Evolutionary conservation across 2,329 filamentous ascomycete species (phyloP).

Genomic region (Pestalotiopsis sp.): DNA sequence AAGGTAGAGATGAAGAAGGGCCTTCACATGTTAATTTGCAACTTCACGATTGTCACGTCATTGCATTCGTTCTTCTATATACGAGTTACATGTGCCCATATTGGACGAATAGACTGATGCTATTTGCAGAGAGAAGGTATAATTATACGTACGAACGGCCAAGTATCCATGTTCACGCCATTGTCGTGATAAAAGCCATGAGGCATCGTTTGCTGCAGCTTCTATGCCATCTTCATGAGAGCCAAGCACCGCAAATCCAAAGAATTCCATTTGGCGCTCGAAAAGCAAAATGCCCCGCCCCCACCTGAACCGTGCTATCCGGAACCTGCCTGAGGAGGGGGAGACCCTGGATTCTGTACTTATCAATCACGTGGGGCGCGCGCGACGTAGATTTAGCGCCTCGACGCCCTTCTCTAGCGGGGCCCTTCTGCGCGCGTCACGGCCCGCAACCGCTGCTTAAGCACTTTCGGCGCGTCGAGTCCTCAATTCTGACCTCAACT

Average conservation of each 20-base stretch:
- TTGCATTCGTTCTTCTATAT: neutral
- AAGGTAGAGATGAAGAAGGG: too few species aligned
- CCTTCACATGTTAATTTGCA: too few species aligned
- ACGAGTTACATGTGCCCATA: too few species aligned
- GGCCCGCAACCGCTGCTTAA: neutral
- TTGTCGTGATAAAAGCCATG: too few species aligned
- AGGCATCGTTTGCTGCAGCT: too few species aligned
- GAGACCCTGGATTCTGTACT: neutral
- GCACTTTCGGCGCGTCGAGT: neutral
- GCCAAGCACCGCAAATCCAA: neutral
- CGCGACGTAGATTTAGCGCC: neutral
- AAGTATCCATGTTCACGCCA: too few species aligned
- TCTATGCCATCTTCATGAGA: too few species aligned
- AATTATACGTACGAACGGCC: too few species aligned
- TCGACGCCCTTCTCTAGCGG: neutral
- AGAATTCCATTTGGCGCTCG: neutral
- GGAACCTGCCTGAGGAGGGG: neutral
- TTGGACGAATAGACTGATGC: too few species aligned
- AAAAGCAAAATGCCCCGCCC: slow-evolving; percentile 1
- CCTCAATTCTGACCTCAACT: neutral
- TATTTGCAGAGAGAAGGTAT: too few species aligned
- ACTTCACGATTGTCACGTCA: neutral
- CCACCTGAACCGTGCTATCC: slow-evolving; percentile 1
- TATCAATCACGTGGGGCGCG: slow-evolving; percentile 2
- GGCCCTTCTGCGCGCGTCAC: neutral